phyloP scores from a whole-genome alignment of 257 asterid species.

The Euphrasia confusa region DNA sequence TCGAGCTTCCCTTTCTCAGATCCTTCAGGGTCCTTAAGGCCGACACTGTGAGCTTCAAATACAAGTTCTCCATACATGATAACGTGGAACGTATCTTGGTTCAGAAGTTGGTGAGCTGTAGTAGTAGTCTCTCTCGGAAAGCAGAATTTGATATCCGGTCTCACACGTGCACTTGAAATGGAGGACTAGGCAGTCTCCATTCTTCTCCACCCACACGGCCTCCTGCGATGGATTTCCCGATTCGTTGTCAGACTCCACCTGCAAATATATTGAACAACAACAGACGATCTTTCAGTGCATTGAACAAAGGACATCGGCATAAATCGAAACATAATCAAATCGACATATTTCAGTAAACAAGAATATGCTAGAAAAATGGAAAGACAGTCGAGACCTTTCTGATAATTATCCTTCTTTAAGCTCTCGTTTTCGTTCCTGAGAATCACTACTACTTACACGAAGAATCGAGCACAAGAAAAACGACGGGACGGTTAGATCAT shows the following conservation, averaged over 20 bases:
- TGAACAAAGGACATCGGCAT: too few species aligned
- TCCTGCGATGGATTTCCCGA: conserved; percentile 28
- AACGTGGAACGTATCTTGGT: too few species aligned
- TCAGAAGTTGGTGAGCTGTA: conserved; percentile 34
- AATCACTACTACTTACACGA: too few species aligned
- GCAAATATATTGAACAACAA: not conserved
- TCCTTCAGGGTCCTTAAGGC: too few species aligned
- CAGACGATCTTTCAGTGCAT: not conserved
- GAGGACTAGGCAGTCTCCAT: conserved; percentile 33
- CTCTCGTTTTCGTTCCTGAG: too few species aligned
- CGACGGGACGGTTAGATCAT: too few species aligned
- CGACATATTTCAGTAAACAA: not conserved
- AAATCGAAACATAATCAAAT: too few species aligned
- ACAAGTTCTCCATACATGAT: too few species aligned
- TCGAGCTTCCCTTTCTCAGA: too few species aligned
- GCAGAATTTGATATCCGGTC: conserved; percentile 36
- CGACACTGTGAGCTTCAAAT: too few species aligned
- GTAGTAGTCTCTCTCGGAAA: conserved; percentile 33
- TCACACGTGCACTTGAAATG: conserved; percentile 50
- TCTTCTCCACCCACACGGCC: conserved; percentile 44
- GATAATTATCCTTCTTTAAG: too few species aligned
- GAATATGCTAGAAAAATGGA: not conserved
- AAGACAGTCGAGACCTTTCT: conserved; percentile 25
- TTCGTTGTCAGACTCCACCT: conserved; percentile 21
- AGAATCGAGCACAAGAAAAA: too few species aligned